phyloP scores from a whole-genome alignment of 202 grass and related monocot genomes.

The Miscanthus sacchariflorus region DNA sequence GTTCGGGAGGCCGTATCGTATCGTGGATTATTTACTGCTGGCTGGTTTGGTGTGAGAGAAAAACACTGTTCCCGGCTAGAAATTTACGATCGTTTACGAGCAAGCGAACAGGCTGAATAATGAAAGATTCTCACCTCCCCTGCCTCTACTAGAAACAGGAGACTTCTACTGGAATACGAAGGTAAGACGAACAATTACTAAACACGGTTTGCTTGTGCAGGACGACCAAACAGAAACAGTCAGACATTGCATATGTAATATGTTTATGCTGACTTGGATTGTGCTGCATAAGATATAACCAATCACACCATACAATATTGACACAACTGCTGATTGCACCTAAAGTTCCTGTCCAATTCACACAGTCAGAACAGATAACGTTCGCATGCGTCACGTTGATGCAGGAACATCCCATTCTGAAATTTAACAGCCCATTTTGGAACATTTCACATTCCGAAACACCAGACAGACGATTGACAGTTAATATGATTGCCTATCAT shows the following conservation, averaged over 20 bases:
- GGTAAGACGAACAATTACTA: neutral
- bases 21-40: too few relatives aligned
- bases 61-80: too few relatives aligned
- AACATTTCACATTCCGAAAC: neutral
- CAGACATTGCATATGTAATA: neutral
- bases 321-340: neutral
- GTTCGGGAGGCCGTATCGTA: too few relatives aligned
- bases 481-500: neutral
- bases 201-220: neutral
- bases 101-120: too few relatives aligned
- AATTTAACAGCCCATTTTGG: neutral
- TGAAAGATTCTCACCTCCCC: too few relatives aligned
- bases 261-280: neutral
- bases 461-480: neutral
- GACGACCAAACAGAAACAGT: neutral
- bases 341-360: constrained; percentile 6
- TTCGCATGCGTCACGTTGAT: neutral
- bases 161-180: too few relatives aligned
- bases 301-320: neutral
- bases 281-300: neutral
- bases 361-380: neutral
- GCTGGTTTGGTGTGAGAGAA: too few relatives aligned
- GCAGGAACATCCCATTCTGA: neutral
- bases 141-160: too few relatives aligned
- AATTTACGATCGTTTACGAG: too few relatives aligned